phyloP scores from a whole-genome alignment of 2,329 filamentous ascomycete species.

The Aspergillus sp. region DNA sequence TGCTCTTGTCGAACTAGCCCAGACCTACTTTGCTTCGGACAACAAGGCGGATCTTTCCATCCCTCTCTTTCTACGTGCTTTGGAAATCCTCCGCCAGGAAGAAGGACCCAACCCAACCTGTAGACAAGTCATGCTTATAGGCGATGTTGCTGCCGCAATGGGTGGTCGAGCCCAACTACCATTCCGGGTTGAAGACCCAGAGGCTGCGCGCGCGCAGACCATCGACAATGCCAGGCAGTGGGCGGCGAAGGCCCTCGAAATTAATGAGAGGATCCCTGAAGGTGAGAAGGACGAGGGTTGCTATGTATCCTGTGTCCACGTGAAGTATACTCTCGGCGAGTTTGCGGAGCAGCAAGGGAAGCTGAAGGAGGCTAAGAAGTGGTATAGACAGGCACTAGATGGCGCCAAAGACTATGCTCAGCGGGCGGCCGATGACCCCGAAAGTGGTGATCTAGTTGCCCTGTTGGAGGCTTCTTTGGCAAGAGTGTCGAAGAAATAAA shows the following conservation, averaged over 20 bases:
- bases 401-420: slow-evolving; percentile 52
- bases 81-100: slow-evolving; percentile 62
- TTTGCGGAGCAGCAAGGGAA: slow-evolving; percentile 75
- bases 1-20: slow-evolving; percentile 61
- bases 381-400: slow-evolving; percentile 67
- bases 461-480: slow-evolving; percentile 19
- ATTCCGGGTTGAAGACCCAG: slow-evolving; percentile 29
- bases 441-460: background rate
- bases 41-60: slow-evolving; percentile 79
- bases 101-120: slow-evolving; percentile 56
- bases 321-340: slow-evolving; percentile 83
- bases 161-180: slow-evolving; percentile 32
- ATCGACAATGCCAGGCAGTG: slow-evolving; percentile 72
- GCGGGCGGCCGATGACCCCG: slow-evolving; percentile 20
- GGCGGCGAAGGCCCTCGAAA: slow-evolving; percentile 72
- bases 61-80: slow-evolving; percentile 81
- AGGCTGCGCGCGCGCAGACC: slow-evolving; percentile 59
- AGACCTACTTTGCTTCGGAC: slow-evolving; percentile 71
- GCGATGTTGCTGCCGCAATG: slow-evolving; percentile 59
- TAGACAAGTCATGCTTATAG: slow-evolving; percentile 70
- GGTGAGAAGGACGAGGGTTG: slow-evolving; percentile 74
- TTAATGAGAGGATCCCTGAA: slow-evolving; percentile 64
- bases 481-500: slow-evolving; percentile 26
- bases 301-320: slow-evolving; percentile 77
- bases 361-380: slow-evolving; percentile 61